Evolutionary conservation across 2,329 filamentous ascomycete genomes (phyloP).

Genomic region (Proliferodiscus dingleyae): DNA sequence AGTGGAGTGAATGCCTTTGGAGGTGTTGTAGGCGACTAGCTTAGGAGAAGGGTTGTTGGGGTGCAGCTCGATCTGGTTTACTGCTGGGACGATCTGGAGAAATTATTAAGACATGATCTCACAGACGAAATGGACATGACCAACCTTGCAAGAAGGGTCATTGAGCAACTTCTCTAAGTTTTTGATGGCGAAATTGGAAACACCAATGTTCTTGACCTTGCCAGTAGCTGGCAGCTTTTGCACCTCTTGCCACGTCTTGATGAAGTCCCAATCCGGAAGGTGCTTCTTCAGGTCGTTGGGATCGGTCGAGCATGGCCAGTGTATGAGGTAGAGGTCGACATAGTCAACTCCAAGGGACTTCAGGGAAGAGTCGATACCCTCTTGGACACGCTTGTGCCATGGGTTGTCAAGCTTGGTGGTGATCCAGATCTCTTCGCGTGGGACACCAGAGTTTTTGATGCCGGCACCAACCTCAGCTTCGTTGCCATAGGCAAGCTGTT

Average conservation of each 20-base stretch:
- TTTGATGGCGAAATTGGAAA: slow-evolving; percentile 79
- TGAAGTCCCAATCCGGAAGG: slow-evolving; percentile 73
- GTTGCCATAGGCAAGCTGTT: slow-evolving; percentile 66
- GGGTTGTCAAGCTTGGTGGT: slow-evolving; percentile 83
- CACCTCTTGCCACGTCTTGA: slow-evolving; percentile 72
- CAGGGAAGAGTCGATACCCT: slow-evolving; percentile 56
- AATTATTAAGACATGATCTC: neutral
- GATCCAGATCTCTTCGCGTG: slow-evolving; percentile 62
- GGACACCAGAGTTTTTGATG: slow-evolving; percentile 61
- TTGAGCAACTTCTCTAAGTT: slow-evolving; percentile 74
- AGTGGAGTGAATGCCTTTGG: slow-evolving; percentile 70
- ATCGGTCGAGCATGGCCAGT: slow-evolving; percentile 65
- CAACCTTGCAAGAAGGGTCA: slow-evolving; percentile 57
- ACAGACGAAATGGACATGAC: slow-evolving; percentile 7
- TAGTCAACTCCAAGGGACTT: slow-evolving; percentile 59
- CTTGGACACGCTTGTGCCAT: slow-evolving; percentile 65
- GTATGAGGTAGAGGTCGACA: slow-evolving; percentile 66
- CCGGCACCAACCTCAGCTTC: slow-evolving; percentile 64
- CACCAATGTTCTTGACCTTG: slow-evolving; percentile 75
- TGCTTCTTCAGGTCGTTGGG: slow-evolving; percentile 57
- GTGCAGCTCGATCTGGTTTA: slow-evolving; percentile 81
- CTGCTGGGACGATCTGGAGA: slow-evolving; percentile 52
- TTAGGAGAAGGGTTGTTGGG: slow-evolving; percentile 78
- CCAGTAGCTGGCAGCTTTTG: slow-evolving; percentile 64
- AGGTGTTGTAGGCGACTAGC: slow-evolving; percentile 65